phyloP scores from a whole-genome alignment of 352 stramenopile genomes.

The Phytophthora citricola region DNA sequence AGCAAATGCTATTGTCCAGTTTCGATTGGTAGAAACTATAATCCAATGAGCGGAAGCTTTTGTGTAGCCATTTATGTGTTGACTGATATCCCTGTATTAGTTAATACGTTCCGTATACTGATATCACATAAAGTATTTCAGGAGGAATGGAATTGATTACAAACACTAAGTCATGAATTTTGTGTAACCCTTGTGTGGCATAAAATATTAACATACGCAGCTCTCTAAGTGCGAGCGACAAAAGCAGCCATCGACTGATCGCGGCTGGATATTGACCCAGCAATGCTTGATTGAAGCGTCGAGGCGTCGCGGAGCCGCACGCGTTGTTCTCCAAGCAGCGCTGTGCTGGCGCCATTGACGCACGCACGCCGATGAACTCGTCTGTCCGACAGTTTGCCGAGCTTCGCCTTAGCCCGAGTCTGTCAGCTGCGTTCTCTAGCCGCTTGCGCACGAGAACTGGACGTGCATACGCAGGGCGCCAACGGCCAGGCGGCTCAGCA shows the following conservation, averaged over 20 bases:
- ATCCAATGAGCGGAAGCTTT: neutral
- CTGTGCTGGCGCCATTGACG: conserved; percentile 14
- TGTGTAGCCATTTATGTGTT: neutral
- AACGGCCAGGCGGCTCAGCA: conserved; percentile 4
- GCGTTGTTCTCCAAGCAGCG: conserved; percentile 5
- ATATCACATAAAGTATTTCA: too few relatives aligned
- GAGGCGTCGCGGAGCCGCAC: conserved; percentile 4
- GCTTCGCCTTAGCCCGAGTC: neutral
- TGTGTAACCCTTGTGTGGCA: too few relatives aligned
- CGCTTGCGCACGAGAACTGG: conserved; percentile 15
- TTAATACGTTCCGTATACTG: too few relatives aligned
- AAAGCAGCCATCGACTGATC: neutral
- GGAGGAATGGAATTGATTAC: too few relatives aligned
- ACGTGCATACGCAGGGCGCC: conserved; percentile 25
- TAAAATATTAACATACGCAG: too few relatives aligned
- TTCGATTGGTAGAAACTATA: neutral
- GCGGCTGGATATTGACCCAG: conserved; percentile 17
- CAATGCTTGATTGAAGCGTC: conserved; percentile 10
- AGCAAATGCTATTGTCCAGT: neutral
- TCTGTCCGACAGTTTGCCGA: neutral
- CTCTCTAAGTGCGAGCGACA: neutral
- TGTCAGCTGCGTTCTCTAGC: conserved; percentile 11
- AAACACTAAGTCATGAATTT: too few relatives aligned
- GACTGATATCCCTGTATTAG: too few relatives aligned
- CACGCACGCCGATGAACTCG: conserved; percentile 12